A percentile compares a stretch with the other conserved stretches of the same genome.
phyloP scores from a whole-genome alignment of 345 rosid genomes.

The Acer yangbiense region DNA sequence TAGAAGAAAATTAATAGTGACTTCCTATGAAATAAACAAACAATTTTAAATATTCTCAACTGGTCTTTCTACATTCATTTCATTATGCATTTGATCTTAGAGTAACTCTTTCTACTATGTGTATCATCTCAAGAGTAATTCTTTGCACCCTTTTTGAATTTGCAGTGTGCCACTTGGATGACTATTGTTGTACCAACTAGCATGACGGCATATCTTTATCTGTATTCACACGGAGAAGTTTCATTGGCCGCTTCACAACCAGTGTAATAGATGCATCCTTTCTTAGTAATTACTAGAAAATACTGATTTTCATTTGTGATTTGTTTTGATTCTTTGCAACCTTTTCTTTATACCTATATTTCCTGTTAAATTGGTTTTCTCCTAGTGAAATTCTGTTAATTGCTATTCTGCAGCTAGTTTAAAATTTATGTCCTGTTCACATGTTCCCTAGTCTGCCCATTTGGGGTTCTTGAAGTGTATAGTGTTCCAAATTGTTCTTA shows the following conservation, averaged over 20 bases:
- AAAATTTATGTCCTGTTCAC: not conserved
- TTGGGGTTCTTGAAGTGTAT: not conserved
- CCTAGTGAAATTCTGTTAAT: not conserved
- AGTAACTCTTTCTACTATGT: not conserved
- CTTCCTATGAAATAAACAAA: not conserved
- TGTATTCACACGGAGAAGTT: constrained; percentile 96
- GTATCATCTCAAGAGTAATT: constrained; percentile 6
- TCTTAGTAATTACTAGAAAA: constrained; percentile 24
- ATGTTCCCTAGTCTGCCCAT: not conserved
- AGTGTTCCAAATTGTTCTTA: not conserved
- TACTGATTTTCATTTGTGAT: not conserved
- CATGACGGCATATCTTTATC: constrained; percentile 93
- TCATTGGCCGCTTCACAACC: constrained; percentile 97
- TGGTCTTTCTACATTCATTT: not conserved
- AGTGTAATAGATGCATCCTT: constrained; percentile 98
- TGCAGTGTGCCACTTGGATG: constrained; percentile 99
- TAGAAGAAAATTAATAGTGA: not conserved
- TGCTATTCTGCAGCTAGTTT: not conserved
- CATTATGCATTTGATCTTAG: not conserved
- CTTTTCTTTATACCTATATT: not conserved
- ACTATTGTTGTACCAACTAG: constrained; percentile 85
- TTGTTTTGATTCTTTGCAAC: constrained; percentile 11
- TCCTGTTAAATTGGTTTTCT: not conserved
- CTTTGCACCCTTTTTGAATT: constrained; percentile 4
- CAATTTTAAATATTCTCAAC: not conserved